These are phyloP conservation scores for Rhodomyrtus psidioides DNA, from an alignment of 441 rosid species.

Conservation along the genomic window DNA sequence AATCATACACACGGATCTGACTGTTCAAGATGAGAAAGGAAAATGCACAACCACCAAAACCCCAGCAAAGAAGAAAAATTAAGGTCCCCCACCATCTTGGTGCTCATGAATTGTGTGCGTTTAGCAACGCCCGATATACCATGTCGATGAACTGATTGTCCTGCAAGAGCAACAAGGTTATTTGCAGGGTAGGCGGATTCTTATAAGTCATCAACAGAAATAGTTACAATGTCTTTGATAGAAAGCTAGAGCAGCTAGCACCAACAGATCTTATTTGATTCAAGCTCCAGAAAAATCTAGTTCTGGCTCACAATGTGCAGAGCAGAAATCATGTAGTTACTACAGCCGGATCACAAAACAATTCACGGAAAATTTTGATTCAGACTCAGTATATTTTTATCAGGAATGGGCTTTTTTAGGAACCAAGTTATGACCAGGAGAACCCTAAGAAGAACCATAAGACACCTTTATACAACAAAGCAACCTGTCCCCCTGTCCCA, in stretches of 20 bases:
- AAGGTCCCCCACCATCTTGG: background rate
- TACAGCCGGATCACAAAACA: background rate
- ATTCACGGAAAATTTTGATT: background rate
- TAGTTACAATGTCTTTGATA: background rate
- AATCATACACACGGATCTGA: conserved; percentile 2
- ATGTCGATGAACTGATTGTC: conserved; percentile 79
- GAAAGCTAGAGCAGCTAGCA: background rate
- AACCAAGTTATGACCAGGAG: background rate
- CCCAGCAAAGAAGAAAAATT: background rate
- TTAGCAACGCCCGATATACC: conserved; percentile 63
- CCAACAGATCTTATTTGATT: background rate
- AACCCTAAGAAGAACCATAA: background rate
- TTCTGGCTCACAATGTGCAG: background rate
- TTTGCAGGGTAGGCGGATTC: background rate
- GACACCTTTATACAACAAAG: background rate
- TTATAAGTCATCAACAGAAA: background rate
- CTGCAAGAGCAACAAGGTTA: conserved; percentile 23
- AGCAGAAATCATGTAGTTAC: background rate
- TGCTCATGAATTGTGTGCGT: conserved; percentile 50
- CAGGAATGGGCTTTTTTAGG: background rate
- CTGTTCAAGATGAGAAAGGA: background rate
- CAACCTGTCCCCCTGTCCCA: background rate
- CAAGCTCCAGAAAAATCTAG: background rate
- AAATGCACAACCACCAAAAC: conserved; percentile 15
- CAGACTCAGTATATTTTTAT: background rate